Evolutionary conservation across 73 alveolate genomes (phyloP).

Genomic region (Uronychia setigera): DNA sequence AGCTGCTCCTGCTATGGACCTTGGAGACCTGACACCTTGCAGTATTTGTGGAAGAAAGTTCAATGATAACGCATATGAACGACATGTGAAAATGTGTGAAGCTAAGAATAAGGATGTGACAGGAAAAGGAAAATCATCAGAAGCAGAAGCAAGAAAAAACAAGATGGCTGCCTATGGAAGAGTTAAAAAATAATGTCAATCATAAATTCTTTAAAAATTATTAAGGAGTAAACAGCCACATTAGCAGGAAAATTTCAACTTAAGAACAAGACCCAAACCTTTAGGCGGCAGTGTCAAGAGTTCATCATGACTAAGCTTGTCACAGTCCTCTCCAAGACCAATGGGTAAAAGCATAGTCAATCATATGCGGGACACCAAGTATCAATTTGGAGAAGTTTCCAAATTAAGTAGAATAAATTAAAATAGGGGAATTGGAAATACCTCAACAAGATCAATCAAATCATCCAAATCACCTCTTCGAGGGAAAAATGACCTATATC

Average conservation of each 20-base stretch:
- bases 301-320: too few relatives aligned
- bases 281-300: too few relatives aligned
- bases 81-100: slow-evolving; percentile 10
- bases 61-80: background rate
- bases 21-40: background rate
- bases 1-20: slow-evolving; percentile 4
- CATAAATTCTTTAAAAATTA: background rate
- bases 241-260: too few relatives aligned
- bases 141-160: background rate
- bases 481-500: too few relatives aligned
- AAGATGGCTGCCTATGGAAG: background rate
- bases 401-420: too few relatives aligned
- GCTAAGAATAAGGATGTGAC: background rate
- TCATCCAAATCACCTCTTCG: too few relatives aligned
- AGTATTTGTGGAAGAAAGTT: slow-evolving; percentile 1
- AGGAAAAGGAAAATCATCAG: background rate
- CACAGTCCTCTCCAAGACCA: too few relatives aligned
- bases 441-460: too few relatives aligned
- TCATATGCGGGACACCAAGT: too few relatives aligned
- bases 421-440: background rate
- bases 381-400: too few relatives aligned
- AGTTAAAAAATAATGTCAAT: background rate
- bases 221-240: background rate
- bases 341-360: too few relatives aligned
- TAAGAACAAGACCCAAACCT: too few relatives aligned